Base-by-base conservation (phyloP, 805 yeast species). In the Nakazawaea ernobii region DNA sequence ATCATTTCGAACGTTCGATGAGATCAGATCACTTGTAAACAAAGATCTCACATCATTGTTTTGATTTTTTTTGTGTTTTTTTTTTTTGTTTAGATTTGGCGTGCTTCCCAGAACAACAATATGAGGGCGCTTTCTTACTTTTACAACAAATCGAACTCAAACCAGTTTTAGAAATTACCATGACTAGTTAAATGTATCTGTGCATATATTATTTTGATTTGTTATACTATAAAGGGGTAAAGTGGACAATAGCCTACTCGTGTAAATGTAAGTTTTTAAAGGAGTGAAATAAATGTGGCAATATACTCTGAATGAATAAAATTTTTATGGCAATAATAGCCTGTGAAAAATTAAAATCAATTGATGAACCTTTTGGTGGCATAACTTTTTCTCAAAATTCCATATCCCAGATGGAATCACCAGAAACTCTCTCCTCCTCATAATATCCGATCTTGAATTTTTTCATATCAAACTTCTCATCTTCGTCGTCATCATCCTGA, bases 391-490 rank as follows among this genome's bases (percentile, higher is more conserved):
- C 1, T 36, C 27, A 46, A 29, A 46, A 46, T 7, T 46, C 49
- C 45, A 61, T 62, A 40, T 62, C 57, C 67, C 63, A 59, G 10
- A 56, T 48, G 1, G 55, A 32, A 26, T 55, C 52, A 4, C 32
- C 42, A 11, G 35, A 37, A 13, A 42, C 51, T 11, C 35, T 15
- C n/a, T 40, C 46, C n/a, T 52, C 53, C 13, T 36, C 36, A 43
- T 30, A 43, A 42, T 29, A 32, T 39, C 52, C 38, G 33, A 29
- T 45, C 39, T 52, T 29, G 36, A 42, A 33, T 39, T 47, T 45
- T 43, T 52, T 41, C 17, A 32, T 9, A 14, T 46, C 48, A 4
- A 27, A 27, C 30, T 43, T 45, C 8, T 39, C 49, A 17, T 27
- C 39, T 14, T 43, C 52, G 15, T 36, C 49, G 11, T 49, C 50